Base-by-base conservation (phyloP, 2,329 filamentous ascomycete species). In the Trichoderma sp. region DNA sequence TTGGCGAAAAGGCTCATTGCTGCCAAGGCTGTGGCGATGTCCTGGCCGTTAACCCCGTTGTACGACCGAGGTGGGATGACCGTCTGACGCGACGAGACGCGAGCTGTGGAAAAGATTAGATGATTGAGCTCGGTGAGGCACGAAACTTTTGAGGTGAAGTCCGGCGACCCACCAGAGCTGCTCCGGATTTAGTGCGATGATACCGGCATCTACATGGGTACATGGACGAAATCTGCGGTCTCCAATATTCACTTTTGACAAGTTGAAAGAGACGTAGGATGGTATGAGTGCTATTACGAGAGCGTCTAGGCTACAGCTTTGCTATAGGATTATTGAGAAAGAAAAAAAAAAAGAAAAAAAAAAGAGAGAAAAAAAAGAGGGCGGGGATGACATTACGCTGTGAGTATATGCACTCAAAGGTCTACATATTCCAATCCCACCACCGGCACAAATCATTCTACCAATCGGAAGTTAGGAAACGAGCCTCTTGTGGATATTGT, bases 1-100 rank as follows among this genome's bases (percentile, higher is more conserved):
- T 95, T 94, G 7, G 86, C 84, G 73, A 94, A 85, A 73, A 88
- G 85, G 34, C 86, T 80, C 87, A 89, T 89, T 32, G 52, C 18
- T 46, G 51, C 37, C 10, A 30, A 43, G 8, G 43, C 11, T 28
- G 54, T 24, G 43, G 34, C 14, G 10, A 59, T 56, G 7, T n/a
- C n/a, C 16, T 18, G 26, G 52, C 52, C 28, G 52, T 28, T 32
- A 56, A n/a, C 8, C n/a, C 37, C 49, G 61, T 30, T 21, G 16
- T 21, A 30, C 14, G 39, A 37, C 51, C 34, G 61, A 43, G 21
- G 61, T 39, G 21, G 32, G 21, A 24, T 28, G 34, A 28, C 46
- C 46, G 59, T 32, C 61, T 43, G 61, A 65, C 34, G 46, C 46
- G 46, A 49, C 46, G n/a, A 21, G 28, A 32, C 26, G 51, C 51